Evolutionary conservation across 2,329 filamentous ascomycete species (phyloP).

Genomic region (Alternaria viburni): DNA sequence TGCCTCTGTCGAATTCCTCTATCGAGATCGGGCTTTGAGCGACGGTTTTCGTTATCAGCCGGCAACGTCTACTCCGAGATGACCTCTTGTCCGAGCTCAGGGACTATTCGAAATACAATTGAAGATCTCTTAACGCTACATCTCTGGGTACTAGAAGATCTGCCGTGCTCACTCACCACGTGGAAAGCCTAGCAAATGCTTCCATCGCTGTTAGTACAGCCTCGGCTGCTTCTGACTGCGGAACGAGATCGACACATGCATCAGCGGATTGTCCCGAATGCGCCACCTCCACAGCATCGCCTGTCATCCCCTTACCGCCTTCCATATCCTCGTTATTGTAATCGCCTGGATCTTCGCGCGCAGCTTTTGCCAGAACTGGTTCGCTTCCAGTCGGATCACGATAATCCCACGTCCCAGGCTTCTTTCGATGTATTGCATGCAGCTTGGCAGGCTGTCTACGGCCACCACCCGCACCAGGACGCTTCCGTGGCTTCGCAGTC

Average conservation of each 20-base stretch:
- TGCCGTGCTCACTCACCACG: background rate
- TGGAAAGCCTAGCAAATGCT: conserved; percentile 5
- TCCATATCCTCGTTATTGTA: background rate
- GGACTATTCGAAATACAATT: background rate
- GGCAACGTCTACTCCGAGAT: background rate
- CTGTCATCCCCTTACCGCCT: background rate
- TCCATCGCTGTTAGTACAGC: conserved; percentile 12
- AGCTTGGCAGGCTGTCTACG: background rate
- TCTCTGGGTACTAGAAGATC: background rate
- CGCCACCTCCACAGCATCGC: background rate
- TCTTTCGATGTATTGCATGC: background rate
- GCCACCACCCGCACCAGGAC: conserved; percentile 1
- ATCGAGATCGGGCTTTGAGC: background rate
- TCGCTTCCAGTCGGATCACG: background rate
- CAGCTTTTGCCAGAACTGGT: background rate
- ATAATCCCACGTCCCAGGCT: conserved; percentile 1
- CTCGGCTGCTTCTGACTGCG: conserved; percentile 9
- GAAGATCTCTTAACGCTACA: background rate
- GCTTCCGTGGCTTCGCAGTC: conserved; percentile 2
- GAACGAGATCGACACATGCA: conserved; percentile 5
- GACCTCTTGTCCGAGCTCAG: background rate
- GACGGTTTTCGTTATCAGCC: background rate
- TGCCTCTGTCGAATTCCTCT: background rate
- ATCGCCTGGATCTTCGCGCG: background rate
- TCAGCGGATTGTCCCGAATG: conserved; percentile 1